Evolutionary conservation across 257 asterid genomes (phyloP).

Genomic region (Thymus quinquecostatus): DNA sequence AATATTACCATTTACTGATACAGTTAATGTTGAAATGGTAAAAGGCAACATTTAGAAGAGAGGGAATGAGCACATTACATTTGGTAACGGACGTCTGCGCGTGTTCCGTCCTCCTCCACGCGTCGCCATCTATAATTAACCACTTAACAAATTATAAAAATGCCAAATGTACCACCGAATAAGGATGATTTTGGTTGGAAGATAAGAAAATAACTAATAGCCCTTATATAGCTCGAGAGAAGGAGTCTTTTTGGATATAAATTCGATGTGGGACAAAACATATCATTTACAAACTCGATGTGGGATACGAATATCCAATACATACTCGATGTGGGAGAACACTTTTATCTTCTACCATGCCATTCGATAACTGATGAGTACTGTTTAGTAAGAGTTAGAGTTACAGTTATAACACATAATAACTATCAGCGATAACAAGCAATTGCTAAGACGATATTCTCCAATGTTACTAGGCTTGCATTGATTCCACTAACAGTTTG

Average conservation of each 20-base stretch:
- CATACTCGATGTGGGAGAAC: not conserved
- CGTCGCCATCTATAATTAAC: not conserved
- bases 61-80: conserved; percentile 14
- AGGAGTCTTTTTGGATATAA: not conserved
- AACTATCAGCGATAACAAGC: not conserved
- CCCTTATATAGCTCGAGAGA: not conserved
- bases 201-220: not conserved
- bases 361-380: not conserved
- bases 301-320: not conserved
- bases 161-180: not conserved
- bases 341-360: not conserved
- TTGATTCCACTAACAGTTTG: not conserved
- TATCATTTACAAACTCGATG: not conserved
- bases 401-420: not conserved
- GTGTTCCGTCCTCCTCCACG: not conserved
- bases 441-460: not conserved
- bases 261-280: conserved; percentile 4
- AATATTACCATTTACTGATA: too few relatives aligned
- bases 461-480: too few relatives aligned
- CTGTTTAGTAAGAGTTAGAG: not conserved
- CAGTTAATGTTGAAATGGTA: not conserved
- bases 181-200: not conserved
- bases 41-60: not conserved
- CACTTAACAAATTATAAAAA: not conserved
- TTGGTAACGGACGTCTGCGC: not conserved